Percentiles rank a stretch among this genome's conserved stretches.
phyloP scores from a whole-genome alignment of 805 yeast species.

The Wickerhamiella sergipiensis region DNA sequence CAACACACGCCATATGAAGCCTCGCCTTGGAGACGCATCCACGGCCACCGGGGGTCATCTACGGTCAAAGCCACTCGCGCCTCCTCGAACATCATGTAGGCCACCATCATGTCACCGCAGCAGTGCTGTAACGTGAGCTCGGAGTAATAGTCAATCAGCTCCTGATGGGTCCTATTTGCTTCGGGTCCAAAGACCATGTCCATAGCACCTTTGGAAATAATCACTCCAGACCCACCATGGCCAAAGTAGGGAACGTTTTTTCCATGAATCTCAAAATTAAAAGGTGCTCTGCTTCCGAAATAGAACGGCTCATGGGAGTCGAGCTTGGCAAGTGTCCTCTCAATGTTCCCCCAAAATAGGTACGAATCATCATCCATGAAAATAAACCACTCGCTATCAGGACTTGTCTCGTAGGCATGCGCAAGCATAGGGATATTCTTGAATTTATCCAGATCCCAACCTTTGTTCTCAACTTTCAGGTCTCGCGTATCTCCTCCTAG shows the following conservation, averaged over 20 bases:
- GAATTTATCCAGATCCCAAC: slow-evolving; percentile 26
- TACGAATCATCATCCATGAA: slow-evolving; percentile 27
- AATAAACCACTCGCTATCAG: slow-evolving; percentile 23
- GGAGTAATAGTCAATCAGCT: slow-evolving; percentile 14
- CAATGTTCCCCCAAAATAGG: slow-evolving; percentile 10
- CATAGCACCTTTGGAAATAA: slow-evolving; percentile 23
- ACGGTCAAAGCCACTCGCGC: slow-evolving; percentile 6
- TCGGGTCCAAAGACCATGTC: slow-evolving; percentile 17
- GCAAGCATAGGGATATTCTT: slow-evolving; percentile 27
- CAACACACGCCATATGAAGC: slow-evolving; percentile 12
- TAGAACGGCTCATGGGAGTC: neutral
- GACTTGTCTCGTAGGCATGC: slow-evolving; percentile 23
- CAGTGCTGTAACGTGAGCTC: slow-evolving; percentile 15
- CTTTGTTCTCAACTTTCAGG: slow-evolving; percentile 13
- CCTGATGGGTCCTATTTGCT: slow-evolving; percentile 2
- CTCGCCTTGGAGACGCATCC: slow-evolving; percentile 23
- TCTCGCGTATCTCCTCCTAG: slow-evolving; percentile 12
- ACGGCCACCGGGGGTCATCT: neutral
- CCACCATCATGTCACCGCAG: slow-evolving; percentile 27
- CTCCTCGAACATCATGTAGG: slow-evolving; percentile 15
- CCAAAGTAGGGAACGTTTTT: slow-evolving; percentile 24
- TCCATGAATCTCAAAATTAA: too few species aligned
- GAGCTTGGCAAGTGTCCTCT: neutral
- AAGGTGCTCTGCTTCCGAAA: too few species aligned
- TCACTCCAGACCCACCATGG: slow-evolving; percentile 29